Percentiles rank a stretch among this genome's conserved stretches.
Conservation (phyloP, 2,329 filamentous ascomycete genomes). For the Alternaria gansuensis region DNA sequence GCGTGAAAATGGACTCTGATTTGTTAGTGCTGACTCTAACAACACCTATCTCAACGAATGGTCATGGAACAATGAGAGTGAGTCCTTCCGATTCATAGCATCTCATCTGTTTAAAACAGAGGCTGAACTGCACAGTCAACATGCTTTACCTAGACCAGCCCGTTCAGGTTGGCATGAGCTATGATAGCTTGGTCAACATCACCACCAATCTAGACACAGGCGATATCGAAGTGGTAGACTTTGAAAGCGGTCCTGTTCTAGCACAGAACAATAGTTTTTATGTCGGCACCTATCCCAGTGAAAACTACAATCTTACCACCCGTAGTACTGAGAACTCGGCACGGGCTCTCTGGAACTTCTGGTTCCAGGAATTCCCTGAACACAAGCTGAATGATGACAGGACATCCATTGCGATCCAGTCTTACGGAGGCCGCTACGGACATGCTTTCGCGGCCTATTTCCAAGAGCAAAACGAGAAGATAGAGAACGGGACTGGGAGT, state of each 20-base stretch:
- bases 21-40: slow-evolving; percentile 63
- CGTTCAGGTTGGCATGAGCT: slow-evolving; percentile 65
- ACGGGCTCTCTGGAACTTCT: slow-evolving; percentile 67
- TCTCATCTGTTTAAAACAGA: rapidly evolving
- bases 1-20: slow-evolving; percentile 64
- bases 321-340: slow-evolving; percentile 64
- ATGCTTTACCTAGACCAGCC: slow-evolving; percentile 73
- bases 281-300: slow-evolving; percentile 62
- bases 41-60: slow-evolving; percentile 63
- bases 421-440: slow-evolving; percentile 67
- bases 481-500: slow-evolving; percentile 54
- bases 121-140: slow-evolving; percentile 42
- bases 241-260: slow-evolving; percentile 44
- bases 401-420: slow-evolving; percentile 61
- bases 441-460: slow-evolving; percentile 66
- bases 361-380: slow-evolving; percentile 69
- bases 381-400: slow-evolving; percentile 68
- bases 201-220: slow-evolving; percentile 45
- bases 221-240: slow-evolving; percentile 39
- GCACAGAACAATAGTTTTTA: slow-evolving; percentile 63
- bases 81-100: neutral
- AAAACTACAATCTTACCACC: slow-evolving; percentile 56
- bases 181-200: slow-evolving; percentile 36
- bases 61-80: slow-evolving; percentile 67
- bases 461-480: slow-evolving; percentile 64